Base-by-base conservation (phyloP, 1,139 yeast genomes). In the Debaryomycetaceae sp. region DNA sequence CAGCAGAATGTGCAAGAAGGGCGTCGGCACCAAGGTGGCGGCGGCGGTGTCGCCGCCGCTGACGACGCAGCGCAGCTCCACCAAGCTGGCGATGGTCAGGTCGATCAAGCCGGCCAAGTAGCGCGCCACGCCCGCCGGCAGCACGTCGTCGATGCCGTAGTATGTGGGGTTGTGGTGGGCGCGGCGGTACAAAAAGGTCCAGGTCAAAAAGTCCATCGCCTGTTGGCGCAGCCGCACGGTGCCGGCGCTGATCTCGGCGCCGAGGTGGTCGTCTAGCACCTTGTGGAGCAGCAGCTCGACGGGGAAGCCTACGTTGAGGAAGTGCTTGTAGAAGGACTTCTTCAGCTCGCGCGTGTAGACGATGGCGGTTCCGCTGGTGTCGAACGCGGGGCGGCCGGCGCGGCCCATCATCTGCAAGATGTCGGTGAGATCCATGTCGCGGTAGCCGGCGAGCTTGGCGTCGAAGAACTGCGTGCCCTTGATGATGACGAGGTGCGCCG, bases 371-470 rank as follows among this genome's bases (percentile, higher is more conserved):
- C 98, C 98, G 40, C 86, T 78, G 2, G 95, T 88, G 60, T 93
- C 98, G 54, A 71, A 91, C 2, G 96, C 95, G 3, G 98, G 98
- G 54, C 98, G 80, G 41, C 98, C 97, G 0, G 97, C 97, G 49
- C 93, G 64, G 18, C 93, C 93, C 88, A 83, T 82, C 94, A 83
- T 84, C 55, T 83, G 95, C 38, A 83, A 58, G 31, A 84, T 83
- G 56, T 83, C 99, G 0, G 98, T 91, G 51, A 91, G 69, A 53
- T 91, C 94, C 94, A 84, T 84, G 46, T 84, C 94, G 42, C 78
- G 66, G 49, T 83, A 84, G 0, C 75, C 88, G 50, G 82, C 89
- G 37, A 80, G 79, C 50, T 83, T 83, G 9, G 88, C 78, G 53
- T 84, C 95, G 49, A 79, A 84, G 46, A 80, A 83, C 49, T 84